Conservation (phyloP, 176 grass and related monocot species). For the Tillandsia fasciculata region DNA sequence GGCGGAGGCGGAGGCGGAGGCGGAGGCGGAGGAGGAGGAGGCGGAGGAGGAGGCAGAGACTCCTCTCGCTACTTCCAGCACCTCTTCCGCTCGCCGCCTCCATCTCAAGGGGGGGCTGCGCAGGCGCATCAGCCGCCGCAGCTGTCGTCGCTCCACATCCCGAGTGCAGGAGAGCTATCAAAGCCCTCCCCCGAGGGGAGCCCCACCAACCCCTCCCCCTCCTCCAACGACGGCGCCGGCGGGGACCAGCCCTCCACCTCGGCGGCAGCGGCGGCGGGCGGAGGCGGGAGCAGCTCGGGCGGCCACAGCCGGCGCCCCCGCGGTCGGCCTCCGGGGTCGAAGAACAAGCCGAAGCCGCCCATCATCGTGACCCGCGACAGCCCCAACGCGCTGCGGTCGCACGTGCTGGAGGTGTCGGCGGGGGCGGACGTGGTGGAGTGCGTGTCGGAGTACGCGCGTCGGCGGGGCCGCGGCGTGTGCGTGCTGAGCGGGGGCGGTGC, state of each 20-base stretch:
- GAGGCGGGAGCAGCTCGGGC: slow-evolving; percentile 31
- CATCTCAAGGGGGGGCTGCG: slow-evolving; percentile 13
- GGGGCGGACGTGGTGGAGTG: slow-evolving; percentile 86
- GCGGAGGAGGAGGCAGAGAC: slow-evolving; percentile 23
- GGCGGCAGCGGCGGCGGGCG: slow-evolving; percentile 29
- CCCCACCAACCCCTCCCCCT: slow-evolving; percentile 38
- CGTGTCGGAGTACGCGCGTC: slow-evolving; percentile 76
- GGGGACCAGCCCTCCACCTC: slow-evolving; percentile 73
- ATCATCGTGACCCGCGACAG: slow-evolving; percentile 92
- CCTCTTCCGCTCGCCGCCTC: slow-evolving; percentile 51
- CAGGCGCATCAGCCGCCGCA: slow-evolving; percentile 25
- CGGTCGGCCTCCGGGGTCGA: slow-evolving; percentile 66
- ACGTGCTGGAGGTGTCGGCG: slow-evolving; percentile 68
- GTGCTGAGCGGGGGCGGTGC: slow-evolving; percentile 81
- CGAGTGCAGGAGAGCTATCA: slow-evolving; percentile 38
- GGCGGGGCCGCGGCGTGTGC: slow-evolving; percentile 73
- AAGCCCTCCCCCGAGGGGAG: slow-evolving; percentile 7
- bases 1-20: slow-evolving; percentile 9
- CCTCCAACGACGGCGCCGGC: slow-evolving; percentile 17
- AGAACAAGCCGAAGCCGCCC: slow-evolving; percentile 91
- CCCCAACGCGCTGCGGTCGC: slow-evolving; percentile 91
- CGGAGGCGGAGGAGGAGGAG: neutral
- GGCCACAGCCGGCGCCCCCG: slow-evolving; percentile 65
- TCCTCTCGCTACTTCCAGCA: slow-evolving; percentile 70
- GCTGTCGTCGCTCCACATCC: slow-evolving; percentile 53